Evolutionary conservation across 257 asterid genomes (phyloP), one percentile per base, ranked within the genome.

Genomic region (Catharanthus roseus): DNA sequence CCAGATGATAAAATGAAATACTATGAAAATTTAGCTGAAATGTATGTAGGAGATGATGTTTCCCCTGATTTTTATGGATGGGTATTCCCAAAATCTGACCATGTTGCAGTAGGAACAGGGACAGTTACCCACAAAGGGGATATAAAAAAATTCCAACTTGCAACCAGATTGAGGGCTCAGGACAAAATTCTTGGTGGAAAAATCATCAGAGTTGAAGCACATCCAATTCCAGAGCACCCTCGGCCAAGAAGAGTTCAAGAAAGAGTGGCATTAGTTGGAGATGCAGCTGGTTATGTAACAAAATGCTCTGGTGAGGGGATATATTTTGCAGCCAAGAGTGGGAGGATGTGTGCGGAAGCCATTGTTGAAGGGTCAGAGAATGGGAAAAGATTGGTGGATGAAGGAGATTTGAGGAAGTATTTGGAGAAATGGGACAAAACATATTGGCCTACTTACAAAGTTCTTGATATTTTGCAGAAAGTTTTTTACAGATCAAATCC

Each of bases 71-170:
- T 93, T 71, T 93, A 93, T 76, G 98, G 97, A 1, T 92, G 96
- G 98, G 98, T 92, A 16, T 90, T 90, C 81, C 96, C 96, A 0
- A 93, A 93, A 78, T 91, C 96, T 77, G 97, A 93, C 82, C 98
- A 93, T 81, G 96, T 91, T 5, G 96, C 98, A 0, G 98, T 93
- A 13, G 98, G 98, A 0, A 93, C 97, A 4, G 98, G 97, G 56
- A 93, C 97, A 0, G 97, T 93, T 0, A 91, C 97, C 15, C 95
- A 93, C 86, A 90, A 91, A 71, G 81, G 86, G 26, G 97, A 93
- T 82, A 93, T 93, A 34, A 93, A 93, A 65, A 86, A 89, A 24
- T 78, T 93, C 78, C 98, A 91, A 61, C 64, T 72, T 9, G 98
- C 98, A 0, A 93, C 96, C 0, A 70, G 98, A 10, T 74, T 90